Percentiles rank a stretch among this genome's conserved stretches.
These are phyloP conservation scores for Microthyrium microscopicum DNA, from an alignment of 2,329 filamentous ascomycete genomes.

Conservation along the genomic window DNA sequence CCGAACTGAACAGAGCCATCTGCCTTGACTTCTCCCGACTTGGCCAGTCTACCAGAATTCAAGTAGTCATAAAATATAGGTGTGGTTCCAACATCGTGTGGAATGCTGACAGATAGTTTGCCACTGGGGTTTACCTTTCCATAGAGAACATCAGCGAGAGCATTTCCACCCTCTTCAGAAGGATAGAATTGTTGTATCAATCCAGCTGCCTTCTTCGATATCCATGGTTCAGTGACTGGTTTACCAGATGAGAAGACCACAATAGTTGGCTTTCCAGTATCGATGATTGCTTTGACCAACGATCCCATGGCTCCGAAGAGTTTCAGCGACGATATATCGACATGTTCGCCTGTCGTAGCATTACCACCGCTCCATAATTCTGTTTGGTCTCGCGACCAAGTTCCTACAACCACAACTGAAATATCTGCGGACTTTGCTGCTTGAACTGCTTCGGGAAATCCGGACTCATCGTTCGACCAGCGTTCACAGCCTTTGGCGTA, in stretches of 20 bases:
- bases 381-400: too few species aligned
- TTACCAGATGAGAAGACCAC: slow-evolving; percentile 56
- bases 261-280: slow-evolving; percentile 50
- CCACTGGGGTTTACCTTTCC: slow-evolving; percentile 64
- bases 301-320: slow-evolving; percentile 54
- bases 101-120: slow-evolving; percentile 62
- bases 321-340: slow-evolving; percentile 47
- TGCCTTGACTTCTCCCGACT: slow-evolving; percentile 34
- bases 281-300: slow-evolving; percentile 49
- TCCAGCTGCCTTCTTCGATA: slow-evolving; percentile 31
- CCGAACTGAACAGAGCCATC: slow-evolving; percentile 46
- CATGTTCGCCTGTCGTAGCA: slow-evolving; percentile 57
- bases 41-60: slow-evolving; percentile 45
- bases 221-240: slow-evolving; percentile 57
- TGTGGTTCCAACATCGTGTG: slow-evolving; percentile 41
- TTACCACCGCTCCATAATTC: slow-evolving; percentile 55
- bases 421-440: slow-evolving; percentile 51
- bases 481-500: slow-evolving; percentile 56
- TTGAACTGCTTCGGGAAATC: slow-evolving; percentile 48
- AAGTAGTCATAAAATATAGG: slow-evolving; percentile 59
- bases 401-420: slow-evolving; percentile 57
- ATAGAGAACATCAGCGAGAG: slow-evolving; percentile 63
- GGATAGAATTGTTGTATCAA: slow-evolving; percentile 18
- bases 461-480: slow-evolving; percentile 54
- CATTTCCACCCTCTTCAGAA: slow-evolving; percentile 72